Conservation (phyloP, 2,329 filamentous ascomycete genomes). For the Colletotrichum sp. region DNA sequence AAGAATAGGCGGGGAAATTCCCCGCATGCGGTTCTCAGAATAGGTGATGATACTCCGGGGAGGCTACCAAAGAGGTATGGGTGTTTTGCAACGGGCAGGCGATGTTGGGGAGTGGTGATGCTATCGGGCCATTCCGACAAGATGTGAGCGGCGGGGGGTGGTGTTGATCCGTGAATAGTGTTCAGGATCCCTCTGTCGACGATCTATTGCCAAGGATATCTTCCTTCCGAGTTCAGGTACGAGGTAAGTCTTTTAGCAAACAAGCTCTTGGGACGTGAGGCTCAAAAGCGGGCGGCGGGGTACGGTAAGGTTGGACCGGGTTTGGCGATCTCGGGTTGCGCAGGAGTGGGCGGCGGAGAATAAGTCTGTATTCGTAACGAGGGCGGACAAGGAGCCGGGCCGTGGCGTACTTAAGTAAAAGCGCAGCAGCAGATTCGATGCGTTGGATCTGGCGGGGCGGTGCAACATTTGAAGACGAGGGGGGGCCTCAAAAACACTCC, state of each 20-base stretch:
- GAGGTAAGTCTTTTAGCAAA: not conserved
- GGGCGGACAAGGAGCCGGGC: constrained; percentile 13
- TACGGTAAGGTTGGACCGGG: not conserved
- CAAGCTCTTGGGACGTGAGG: not conserved
- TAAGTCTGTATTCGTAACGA: not conserved
- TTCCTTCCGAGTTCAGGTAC: not conserved
- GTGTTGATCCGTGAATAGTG: not conserved
- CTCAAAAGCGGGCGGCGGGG: not conserved
- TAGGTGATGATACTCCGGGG: constrained; percentile 10
- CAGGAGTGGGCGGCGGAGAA: not conserved
- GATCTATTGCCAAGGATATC: not conserved
- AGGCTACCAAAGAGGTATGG: constrained; percentile 21
- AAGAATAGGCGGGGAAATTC: constrained; percentile 24
- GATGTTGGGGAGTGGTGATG: constrained; percentile 10
- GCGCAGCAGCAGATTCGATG: not conserved
- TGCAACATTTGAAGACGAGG: not conserved
- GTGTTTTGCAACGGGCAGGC: not conserved
- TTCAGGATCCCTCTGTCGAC: not conserved
- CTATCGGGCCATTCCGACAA: constrained; percentile 21
- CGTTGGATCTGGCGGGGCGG: constrained; percentile 12
- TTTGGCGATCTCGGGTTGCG: not conserved
- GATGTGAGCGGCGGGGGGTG: not conserved
- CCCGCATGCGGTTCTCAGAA: constrained; percentile 25
- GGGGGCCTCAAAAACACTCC: constrained; percentile 20
- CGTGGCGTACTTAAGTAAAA: constrained; percentile 17